These are phyloP conservation scores for Fusarium siculi DNA, from an alignment of 2,329 filamentous ascomycete genomes.

Conservation along the genomic window DNA sequence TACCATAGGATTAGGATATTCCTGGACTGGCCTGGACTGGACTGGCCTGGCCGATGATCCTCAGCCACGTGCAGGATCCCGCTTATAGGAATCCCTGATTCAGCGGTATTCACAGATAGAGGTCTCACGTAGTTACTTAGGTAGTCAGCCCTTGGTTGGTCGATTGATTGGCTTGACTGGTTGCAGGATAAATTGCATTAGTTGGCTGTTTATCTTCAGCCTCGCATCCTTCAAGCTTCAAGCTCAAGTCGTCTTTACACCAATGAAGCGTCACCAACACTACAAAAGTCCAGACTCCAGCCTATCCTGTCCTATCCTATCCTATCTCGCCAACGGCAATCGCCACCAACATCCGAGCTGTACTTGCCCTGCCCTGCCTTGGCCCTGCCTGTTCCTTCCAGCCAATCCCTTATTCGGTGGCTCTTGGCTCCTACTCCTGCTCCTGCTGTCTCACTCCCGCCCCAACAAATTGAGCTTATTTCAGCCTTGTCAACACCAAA, in stretches of 20 bases:
- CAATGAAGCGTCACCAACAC: slow-evolving; percentile 26
- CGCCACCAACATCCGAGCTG: slow-evolving; percentile 20
- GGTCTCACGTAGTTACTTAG: slow-evolving; percentile 24
- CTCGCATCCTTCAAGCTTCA: slow-evolving; percentile 29
- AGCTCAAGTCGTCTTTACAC: slow-evolving; percentile 10
- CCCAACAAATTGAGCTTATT: slow-evolving; percentile 39
- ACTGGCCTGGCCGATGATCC: slow-evolving; percentile 19
- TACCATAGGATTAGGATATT: neutral
- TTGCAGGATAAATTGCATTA: slow-evolving; percentile 3
- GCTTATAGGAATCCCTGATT: slow-evolving; percentile 34
- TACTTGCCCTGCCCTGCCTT: slow-evolving; percentile 6
- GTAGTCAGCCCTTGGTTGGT: neutral
- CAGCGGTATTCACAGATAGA: slow-evolving; percentile 24
- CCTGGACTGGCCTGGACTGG: neutral
- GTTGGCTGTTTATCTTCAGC: slow-evolving; percentile 28
- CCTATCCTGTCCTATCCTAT: neutral
- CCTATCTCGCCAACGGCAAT: slow-evolving; percentile 18
- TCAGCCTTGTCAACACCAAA: slow-evolving; percentile 36
- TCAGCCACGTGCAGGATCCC: slow-evolving; percentile 34
- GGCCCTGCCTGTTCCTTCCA: slow-evolving; percentile 6
- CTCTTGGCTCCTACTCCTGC: slow-evolving; percentile 6
- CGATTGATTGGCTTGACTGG: slow-evolving; percentile 12
- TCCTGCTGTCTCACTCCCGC: slow-evolving; percentile 9
- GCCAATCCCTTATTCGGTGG: slow-evolving; percentile 23
- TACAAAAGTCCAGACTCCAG: neutral